Evolutionary conservation across 2,329 filamentous ascomycete species (phyloP).

Genomic region (Trichoderma breve): DNA sequence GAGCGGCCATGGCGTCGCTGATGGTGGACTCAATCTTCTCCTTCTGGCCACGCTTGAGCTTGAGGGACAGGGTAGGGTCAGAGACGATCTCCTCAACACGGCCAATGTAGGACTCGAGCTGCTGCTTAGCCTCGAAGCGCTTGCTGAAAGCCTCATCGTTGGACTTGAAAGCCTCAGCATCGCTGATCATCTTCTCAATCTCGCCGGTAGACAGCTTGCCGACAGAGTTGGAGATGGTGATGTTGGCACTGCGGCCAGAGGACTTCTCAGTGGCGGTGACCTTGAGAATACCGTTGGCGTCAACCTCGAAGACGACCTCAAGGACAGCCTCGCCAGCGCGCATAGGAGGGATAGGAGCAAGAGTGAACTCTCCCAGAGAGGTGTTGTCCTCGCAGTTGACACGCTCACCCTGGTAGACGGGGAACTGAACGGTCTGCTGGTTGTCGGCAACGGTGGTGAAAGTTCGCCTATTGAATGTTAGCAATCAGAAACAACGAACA

Average conservation of each 20-base stretch:
- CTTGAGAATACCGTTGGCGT: conserved; percentile 99
- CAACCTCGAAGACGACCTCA: conserved; percentile 98
- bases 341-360: conserved; percentile 85
- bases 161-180: conserved; percentile 98
- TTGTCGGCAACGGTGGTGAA: conserved; percentile 83
- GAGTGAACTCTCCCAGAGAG: conserved; percentile 93
- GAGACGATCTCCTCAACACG: conserved; percentile 98
- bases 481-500: too few species aligned
- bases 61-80: conserved; percentile 91
- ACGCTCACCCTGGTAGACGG: conserved; percentile 93
- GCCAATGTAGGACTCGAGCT: conserved; percentile 98
- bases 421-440: conserved; percentile 73
- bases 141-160: conserved; percentile 99
- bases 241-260: conserved; percentile 96
- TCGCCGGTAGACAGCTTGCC: conserved; percentile 93
- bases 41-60: conserved; percentile 98
- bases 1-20: conserved; percentile 94
- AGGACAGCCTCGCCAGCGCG: conserved; percentile 93
- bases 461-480: too few species aligned
- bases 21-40: conserved; percentile 98
- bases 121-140: conserved; percentile 98
- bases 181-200: conserved; percentile 97
- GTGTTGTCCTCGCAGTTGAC: conserved; percentile 99
- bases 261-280: conserved; percentile 99
- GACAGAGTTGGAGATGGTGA: conserved; percentile 99